These are phyloP conservation scores for Stylosanthes scabra DNA, from an alignment of 331 rosid species.

Conservation along the genomic window DNA sequence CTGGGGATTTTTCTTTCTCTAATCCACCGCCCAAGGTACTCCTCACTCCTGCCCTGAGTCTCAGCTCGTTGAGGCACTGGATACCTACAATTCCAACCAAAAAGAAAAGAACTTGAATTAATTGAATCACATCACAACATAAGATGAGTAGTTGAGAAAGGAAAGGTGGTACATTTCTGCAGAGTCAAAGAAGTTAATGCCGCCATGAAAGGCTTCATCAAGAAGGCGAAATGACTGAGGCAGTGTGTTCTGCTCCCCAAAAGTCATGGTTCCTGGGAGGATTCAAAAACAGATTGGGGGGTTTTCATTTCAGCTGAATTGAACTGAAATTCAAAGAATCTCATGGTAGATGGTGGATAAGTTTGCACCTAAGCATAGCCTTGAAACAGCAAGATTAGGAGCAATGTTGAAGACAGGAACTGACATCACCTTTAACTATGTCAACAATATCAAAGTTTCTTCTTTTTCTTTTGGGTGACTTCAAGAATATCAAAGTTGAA, in stretches of 20 bases:
- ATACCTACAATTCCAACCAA: conserved; percentile 50
- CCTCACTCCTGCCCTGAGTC: conserved; percentile 87
- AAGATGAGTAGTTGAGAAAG: background rate
- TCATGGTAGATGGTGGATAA: background rate
- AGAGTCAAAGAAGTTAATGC: conserved; percentile 90
- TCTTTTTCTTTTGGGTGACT: too few relatives aligned
- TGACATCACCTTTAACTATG: conserved; percentile 42
- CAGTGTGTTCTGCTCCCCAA: conserved; percentile 82
- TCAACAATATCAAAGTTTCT: too few relatives aligned
- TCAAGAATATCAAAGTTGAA: background rate
- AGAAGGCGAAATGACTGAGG: conserved; percentile 72
- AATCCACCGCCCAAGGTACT: conserved; percentile 86
- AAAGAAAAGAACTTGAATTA: background rate
- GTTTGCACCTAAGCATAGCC: conserved; percentile 73
- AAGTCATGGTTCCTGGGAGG: conserved; percentile 88
- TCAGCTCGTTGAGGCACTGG: conserved; percentile 88
- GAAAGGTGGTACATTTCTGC: conserved; percentile 71
- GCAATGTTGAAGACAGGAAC: conserved; percentile 75
- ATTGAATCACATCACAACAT: background rate
- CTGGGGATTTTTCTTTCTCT: conserved; percentile 60
- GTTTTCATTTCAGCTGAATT: conserved; percentile 1
- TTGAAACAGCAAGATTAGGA: conserved; percentile 69
- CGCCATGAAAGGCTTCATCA: conserved; percentile 69
- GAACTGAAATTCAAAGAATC: background rate
- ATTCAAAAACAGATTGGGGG: background rate